These are phyloP conservation scores for Ogataea henricii DNA, from an alignment of 805 yeast species.

Conservation along the genomic window DNA sequence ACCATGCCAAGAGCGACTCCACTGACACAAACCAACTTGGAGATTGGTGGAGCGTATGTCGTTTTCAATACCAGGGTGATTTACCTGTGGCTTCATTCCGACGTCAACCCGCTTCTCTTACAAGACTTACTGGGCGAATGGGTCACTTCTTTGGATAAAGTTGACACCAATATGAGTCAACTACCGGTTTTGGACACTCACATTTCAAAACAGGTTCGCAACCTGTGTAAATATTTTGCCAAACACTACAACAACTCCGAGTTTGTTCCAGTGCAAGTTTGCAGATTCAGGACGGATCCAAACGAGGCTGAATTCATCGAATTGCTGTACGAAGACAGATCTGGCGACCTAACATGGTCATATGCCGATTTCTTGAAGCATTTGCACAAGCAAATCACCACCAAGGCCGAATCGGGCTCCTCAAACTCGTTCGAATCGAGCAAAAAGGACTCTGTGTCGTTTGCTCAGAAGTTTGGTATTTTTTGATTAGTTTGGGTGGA, in stretches of 20 bases:
- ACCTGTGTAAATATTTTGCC: constrained; percentile 58
- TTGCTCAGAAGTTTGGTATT: constrained; percentile 23
- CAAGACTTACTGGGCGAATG: constrained; percentile 71
- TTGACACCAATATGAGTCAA: constrained; percentile 53
- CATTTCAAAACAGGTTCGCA: constrained; percentile 67
- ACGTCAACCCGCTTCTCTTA: constrained; percentile 65
- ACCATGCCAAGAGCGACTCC: constrained; percentile 52
- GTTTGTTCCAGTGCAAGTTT: constrained; percentile 54
- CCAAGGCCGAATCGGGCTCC: constrained; percentile 39
- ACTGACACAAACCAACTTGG: constrained; percentile 43
- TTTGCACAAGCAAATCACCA: constrained; percentile 65
- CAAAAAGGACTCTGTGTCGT: constrained; percentile 15
- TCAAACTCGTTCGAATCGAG: constrained; percentile 6
- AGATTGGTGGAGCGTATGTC: constrained; percentile 76
- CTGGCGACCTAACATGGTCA: constrained; percentile 52
- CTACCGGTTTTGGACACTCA: constrained; percentile 72
- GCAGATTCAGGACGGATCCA: constrained; percentile 66
- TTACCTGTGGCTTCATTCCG: constrained; percentile 67
- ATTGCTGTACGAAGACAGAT: constrained; percentile 72
- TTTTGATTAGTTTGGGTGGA: constrained; percentile 15
- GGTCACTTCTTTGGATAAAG: constrained; percentile 45
- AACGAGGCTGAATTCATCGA: constrained; percentile 58
- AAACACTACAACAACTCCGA: constrained; percentile 39
- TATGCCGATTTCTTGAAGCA: constrained; percentile 68
- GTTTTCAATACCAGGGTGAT: constrained; percentile 67